Evolutionary conservation across 129 eudicot species (phyloP).

Genomic region (Pittosporum tobira): DNA sequence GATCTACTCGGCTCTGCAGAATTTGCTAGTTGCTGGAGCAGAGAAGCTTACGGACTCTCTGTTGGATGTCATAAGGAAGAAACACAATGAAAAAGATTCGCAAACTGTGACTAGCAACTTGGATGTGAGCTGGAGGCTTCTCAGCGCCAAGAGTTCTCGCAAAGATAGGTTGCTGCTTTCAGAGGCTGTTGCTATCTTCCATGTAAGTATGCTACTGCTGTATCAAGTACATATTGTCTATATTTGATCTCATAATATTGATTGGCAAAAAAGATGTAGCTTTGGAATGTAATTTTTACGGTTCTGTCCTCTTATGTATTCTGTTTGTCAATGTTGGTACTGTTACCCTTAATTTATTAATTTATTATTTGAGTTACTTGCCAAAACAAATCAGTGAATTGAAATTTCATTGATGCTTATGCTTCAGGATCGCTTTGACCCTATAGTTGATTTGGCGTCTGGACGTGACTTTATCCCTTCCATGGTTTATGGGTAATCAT

Average conservation of each 20-base stretch:
- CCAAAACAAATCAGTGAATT: background rate
- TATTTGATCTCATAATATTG: no score
- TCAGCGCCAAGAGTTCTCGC: conserved; percentile 66
- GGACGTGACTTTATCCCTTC: conserved; percentile 89
- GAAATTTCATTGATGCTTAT: background rate
- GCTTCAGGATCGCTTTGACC: conserved; percentile 74
- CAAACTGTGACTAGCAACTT: conserved; percentile 23
- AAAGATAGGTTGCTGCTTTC: conserved; percentile 65
- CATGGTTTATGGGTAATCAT: conserved; percentile 86
- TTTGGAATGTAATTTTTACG: no score
- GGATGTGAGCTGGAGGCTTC: conserved; percentile 76
- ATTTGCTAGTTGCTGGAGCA: conserved; percentile 48
- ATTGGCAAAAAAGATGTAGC: no score
- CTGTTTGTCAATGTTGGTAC: background rate
- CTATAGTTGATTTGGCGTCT: conserved; percentile 68
- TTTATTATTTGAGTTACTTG: no score
- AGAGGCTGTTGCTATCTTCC: conserved; percentile 79
- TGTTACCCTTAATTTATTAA: no score
- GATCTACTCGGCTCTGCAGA: conserved; percentile 49
- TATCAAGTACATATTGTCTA: no score
- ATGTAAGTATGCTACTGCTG: conserved; percentile 43
- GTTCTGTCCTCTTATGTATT: no score
- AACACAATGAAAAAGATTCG: conserved; percentile 25
- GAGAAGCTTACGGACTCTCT: conserved; percentile 53
- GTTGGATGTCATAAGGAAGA: conserved; percentile 42